Base-by-base conservation (phyloP, 1,284 basidiomycete genomes). In the Puccinia hordei region DNA sequence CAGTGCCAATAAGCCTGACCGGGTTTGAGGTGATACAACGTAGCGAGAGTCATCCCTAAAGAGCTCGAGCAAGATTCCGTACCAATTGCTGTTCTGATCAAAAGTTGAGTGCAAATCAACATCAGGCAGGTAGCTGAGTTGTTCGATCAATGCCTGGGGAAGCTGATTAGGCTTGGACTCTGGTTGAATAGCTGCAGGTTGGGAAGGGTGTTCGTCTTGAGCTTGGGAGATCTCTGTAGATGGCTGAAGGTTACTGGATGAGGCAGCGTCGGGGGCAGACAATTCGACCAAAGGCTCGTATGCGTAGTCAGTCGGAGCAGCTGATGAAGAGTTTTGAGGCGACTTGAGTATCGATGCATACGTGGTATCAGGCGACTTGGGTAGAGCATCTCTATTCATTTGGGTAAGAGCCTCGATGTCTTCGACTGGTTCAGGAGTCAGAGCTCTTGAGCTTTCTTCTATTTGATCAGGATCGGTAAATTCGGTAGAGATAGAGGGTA, bases 1-100 rank as follows among this genome's bases (percentile, higher is more conserved):
- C 33, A 79, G 53, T 33, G 55, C 59, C 27, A 59, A 59, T 41
- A 13, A 44, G 41, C 46, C 66, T 10, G 51, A 22, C 5, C 33
- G 51, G n/a, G 53, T 57, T 17, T 72, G 76, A 30, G 66, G 53
- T 30, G 19, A 61, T 12, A 79, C 41, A 13, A 59, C 27, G 33
- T 46, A 79, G 35, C 65, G 38, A 69, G 65, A 53, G 30, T 79
- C 66, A 24, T 69, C 65, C 33, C 27, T 33, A 35, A 79, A 61
- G 9, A 55, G 55, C 44, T 71, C 49, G 41, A 59, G 44, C 24
- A 79, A 22, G 49, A 79, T 59, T 46, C 6, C 24, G 27, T 77
- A 66, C 51, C 65, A 77, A n/a, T 53, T 35, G 38, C 61, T 41
- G 1, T 63, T 44, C 63, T 66, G 38, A 27, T 66, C 59, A 27